A percentile compares a stretch with the other conserved stretches of the same genome.
Evolutionary conservation across 1,284 basidiomycete species (phyloP).

Genomic region (Coniophora puteana): DNA sequence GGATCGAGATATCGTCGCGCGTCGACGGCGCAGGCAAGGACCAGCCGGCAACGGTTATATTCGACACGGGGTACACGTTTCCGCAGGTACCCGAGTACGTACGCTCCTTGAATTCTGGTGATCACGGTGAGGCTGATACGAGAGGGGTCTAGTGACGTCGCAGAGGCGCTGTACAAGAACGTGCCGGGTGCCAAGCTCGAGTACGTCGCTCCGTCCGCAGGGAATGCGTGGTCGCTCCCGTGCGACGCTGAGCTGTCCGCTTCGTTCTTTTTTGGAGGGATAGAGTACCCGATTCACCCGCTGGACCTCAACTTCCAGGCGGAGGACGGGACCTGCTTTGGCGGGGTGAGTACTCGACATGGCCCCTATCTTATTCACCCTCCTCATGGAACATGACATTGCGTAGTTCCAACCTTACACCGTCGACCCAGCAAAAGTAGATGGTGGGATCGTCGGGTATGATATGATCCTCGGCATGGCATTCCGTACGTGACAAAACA

Average conservation of each 20-base stretch:
- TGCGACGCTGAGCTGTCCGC: slow-evolving; percentile 59
- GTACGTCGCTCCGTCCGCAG: slow-evolving; percentile 40
- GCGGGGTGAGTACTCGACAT: slow-evolving; percentile 37
- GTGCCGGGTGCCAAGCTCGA: slow-evolving; percentile 48
- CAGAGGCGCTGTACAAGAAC: slow-evolving; percentile 52
- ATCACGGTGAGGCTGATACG: slow-evolving; percentile 5
- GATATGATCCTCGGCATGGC: slow-evolving; percentile 49
- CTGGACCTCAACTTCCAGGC: slow-evolving; percentile 43
- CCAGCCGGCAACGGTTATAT: slow-evolving; percentile 49
- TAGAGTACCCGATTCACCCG: slow-evolving; percentile 55
- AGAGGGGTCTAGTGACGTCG: slow-evolving; percentile 38
- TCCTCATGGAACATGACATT: slow-evolving; percentile 6
- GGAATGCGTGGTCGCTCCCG: slow-evolving; percentile 53
- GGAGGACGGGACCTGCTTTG: slow-evolving; percentile 41
- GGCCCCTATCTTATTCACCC: background rate
- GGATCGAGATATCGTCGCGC: slow-evolving; percentile 40
- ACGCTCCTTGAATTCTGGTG: background rate
- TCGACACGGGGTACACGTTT: slow-evolving; percentile 69
- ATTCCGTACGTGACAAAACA: slow-evolving; percentile 53
- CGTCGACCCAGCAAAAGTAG: slow-evolving; percentile 41
- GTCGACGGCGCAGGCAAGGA: slow-evolving; percentile 40
- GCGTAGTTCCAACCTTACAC: slow-evolving; percentile 42
- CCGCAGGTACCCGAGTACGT: slow-evolving; percentile 59
- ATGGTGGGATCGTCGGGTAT: slow-evolving; percentile 36
- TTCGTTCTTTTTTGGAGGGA: slow-evolving; percentile 54